These are phyloP conservation scores for Colletotrichum liriopes DNA, from an alignment of 2,329 filamentous ascomycete genomes.

Conservation along the genomic window DNA sequence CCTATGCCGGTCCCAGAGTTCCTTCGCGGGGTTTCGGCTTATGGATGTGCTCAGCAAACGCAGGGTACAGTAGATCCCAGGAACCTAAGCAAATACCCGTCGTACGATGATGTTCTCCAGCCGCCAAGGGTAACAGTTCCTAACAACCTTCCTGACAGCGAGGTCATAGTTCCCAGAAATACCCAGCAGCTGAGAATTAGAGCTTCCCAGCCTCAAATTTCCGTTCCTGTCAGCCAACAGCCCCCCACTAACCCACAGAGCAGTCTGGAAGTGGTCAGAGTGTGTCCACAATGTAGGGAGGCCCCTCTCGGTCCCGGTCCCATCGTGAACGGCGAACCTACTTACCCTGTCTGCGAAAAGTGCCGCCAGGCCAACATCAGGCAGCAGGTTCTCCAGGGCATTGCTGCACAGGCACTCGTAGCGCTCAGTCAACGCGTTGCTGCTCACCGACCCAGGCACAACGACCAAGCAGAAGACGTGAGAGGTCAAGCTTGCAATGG, in stretches of 20 bases:
- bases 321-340: slow-evolving; percentile 5
- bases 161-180: no score
- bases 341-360: slow-evolving; percentile 5
- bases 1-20: not conserved
- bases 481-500: not conserved
- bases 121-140: no score
- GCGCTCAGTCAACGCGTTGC: not conserved
- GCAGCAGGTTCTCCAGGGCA: not conserved
- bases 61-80: not conserved
- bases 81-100: not conserved
- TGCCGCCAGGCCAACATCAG: slow-evolving; percentile 23
- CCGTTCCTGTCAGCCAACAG: no score
- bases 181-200: not conserved
- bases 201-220: not conserved
- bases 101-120: not conserved
- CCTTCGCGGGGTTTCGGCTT: not conserved
- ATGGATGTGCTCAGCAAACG: no score
- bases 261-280: not conserved
- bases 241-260: not conserved
- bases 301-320: not conserved
- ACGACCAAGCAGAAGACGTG: not conserved
- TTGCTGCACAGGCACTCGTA: not conserved
- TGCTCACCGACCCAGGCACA: not conserved
- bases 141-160: no score
- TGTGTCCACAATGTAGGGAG: slow-evolving; percentile 11